phyloP scores from a whole-genome alignment of 257 asterid species.

The Nicotiana knightiana region DNA sequence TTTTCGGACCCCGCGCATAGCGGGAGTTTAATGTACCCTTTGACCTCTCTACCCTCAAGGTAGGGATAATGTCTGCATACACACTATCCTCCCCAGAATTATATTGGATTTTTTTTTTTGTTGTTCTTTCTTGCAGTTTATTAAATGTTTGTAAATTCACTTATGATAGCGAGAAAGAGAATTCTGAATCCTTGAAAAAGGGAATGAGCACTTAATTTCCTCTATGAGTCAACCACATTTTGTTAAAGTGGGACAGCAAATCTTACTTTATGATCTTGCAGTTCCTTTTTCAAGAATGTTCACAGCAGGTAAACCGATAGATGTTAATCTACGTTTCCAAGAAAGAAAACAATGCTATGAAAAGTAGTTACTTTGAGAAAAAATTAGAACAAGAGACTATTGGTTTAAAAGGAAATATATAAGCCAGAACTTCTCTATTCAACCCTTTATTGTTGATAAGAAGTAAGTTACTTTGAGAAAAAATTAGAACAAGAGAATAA shows the following conservation, averaged over 20 bases:
- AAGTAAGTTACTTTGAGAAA: neutral
- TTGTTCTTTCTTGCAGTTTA: no score
- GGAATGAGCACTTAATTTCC: neutral
- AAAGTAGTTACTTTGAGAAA: no score
- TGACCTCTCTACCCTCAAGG: no score
- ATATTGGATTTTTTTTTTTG: no score
- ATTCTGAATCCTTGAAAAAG: neutral
- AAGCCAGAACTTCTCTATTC: neutral
- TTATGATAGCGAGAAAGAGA: no score
- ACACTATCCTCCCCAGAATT: no score
- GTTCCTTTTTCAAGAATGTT: neutral
- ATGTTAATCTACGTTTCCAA: neutral
- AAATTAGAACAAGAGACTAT: neutral
- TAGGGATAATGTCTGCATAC: no score
- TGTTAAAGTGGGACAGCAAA: neutral
- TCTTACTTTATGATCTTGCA: neutral
- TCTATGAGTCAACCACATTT: neutral
- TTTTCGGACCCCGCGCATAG: no score
- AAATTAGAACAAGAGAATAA: neutral
- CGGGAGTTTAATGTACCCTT: no score
- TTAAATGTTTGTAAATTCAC: no score
- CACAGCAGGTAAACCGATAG: neutral
- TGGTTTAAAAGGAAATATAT: neutral
- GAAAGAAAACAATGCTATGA: neutral
- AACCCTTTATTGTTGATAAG: conserved; percentile 1